phyloP scores from a whole-genome alignment of 2,329 filamentous ascomycete species.

The Fusarium heterosporum region DNA sequence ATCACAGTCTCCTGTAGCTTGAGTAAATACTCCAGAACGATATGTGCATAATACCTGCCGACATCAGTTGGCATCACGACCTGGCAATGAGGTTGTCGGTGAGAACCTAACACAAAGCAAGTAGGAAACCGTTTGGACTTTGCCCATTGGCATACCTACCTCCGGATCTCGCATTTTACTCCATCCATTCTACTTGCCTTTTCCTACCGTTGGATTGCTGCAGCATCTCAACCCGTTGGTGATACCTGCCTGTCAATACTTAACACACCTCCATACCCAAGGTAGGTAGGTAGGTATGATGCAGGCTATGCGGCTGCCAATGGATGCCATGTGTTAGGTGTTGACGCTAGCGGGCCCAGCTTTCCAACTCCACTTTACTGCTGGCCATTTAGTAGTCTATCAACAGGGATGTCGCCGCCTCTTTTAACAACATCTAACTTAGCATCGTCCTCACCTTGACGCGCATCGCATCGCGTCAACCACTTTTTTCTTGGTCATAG shows the following conservation, averaged over 20 bases:
- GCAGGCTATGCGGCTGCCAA: background rate
- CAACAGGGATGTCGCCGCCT: slow-evolving; percentile 12
- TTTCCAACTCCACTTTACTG: slow-evolving; percentile 16
- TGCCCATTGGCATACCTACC: background rate
- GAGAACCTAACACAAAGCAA: background rate
- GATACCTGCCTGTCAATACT: background rate
- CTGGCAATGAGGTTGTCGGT: background rate
- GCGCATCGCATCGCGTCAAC: slow-evolving; percentile 32
- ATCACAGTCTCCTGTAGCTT: background rate
- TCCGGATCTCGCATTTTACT: background rate
- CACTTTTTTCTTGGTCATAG: slow-evolving; percentile 15
- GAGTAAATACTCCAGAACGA: slow-evolving; percentile 1
- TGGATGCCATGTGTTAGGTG: background rate
- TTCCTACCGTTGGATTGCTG: background rate
- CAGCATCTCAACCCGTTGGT: slow-evolving; percentile 15
- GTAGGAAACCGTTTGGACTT: background rate
- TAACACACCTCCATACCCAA: background rate
- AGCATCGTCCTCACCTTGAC: slow-evolving; percentile 26
- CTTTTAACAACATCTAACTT: slow-evolving; percentile 21
- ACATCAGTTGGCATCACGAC: slow-evolving; percentile 3
- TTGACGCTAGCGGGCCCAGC: background rate
- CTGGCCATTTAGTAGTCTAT: background rate
- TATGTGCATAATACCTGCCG: background rate
- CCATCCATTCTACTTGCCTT: background rate
- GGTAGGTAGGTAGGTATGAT: background rate